A percentile compares a stretch with the other conserved stretches of the same genome.
These are phyloP conservation scores for Cladochytrium replicatum DNA, from an alignment of 192 early-diverging fungal genomes.

Conservation along the genomic window DNA sequence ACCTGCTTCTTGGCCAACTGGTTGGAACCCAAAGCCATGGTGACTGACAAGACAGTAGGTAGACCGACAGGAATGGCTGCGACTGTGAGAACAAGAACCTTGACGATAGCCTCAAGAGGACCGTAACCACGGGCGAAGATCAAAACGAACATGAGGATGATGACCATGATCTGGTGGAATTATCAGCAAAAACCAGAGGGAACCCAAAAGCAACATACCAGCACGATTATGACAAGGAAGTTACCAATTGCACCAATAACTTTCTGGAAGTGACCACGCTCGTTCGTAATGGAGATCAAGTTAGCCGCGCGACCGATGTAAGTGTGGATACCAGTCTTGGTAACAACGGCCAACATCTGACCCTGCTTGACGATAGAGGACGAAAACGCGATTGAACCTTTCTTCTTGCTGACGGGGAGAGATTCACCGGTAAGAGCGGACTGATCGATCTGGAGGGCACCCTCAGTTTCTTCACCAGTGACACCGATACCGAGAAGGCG, in stretches of 20 bases:
- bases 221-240: slow-evolving; percentile 74
- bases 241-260: slow-evolving; percentile 88
- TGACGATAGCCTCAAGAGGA: slow-evolving; percentile 33
- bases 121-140: slow-evolving; percentile 42
- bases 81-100: slow-evolving; percentile 81
- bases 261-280: slow-evolving; percentile 96
- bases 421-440: slow-evolving; percentile 92
- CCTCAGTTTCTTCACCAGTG: slow-evolving; percentile 60
- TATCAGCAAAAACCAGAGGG: not conserved
- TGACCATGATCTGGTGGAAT: slow-evolving; percentile 16
- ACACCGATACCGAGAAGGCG: slow-evolving; percentile 57
- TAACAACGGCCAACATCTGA: slow-evolving; percentile 83
- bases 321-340: slow-evolving; percentile 87
- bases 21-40: slow-evolving; percentile 86
- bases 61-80: slow-evolving; percentile 90
- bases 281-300: slow-evolving; percentile 82
- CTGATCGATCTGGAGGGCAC: slow-evolving; percentile 80
- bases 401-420: slow-evolving; percentile 75
- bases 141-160: slow-evolving; percentile 66
- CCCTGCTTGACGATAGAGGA: slow-evolving; percentile 93
- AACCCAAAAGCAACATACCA: slow-evolving; percentile 8
- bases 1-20: slow-evolving; percentile 82
- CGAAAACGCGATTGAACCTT: slow-evolving; percentile 76
- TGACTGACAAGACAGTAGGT: slow-evolving; percentile 86
- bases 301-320: slow-evolving; percentile 92